A percentile compares a stretch with the other conserved stretches of the same genome.
Evolutionary conservation across 441 rosid species (phyloP).

Genomic region (Capsella rubella): DNA sequence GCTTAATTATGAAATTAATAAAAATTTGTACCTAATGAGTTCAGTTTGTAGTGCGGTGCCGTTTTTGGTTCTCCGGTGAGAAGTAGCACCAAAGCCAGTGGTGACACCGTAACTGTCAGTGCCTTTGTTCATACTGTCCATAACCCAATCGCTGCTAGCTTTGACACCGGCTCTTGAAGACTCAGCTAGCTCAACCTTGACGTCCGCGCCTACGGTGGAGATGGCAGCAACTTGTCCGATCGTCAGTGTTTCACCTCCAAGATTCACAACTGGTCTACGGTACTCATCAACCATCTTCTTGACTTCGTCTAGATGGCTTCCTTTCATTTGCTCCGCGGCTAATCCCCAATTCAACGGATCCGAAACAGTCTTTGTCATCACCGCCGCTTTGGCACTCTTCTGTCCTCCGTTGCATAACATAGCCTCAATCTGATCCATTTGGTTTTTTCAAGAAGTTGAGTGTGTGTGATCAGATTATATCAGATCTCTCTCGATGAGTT

Average conservation of each 20-base stretch:
- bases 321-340: conserved; percentile 69
- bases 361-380: background rate
- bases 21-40: conserved; percentile 60
- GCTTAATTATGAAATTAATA: no score
- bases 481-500: conserved; percentile 1
- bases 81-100: conserved; percentile 83
- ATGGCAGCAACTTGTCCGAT: conserved; percentile 75
- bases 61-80: conserved; percentile 75
- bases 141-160: conserved; percentile 84
- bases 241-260: conserved; percentile 71
- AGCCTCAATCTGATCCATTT: conserved; percentile 35
- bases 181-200: conserved; percentile 64
- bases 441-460: background rate
- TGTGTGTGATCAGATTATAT: background rate
- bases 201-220: conserved; percentile 39
- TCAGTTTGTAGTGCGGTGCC: conserved; percentile 72
- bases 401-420: conserved; percentile 34
- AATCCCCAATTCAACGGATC: conserved; percentile 75
- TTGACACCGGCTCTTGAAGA: conserved; percentile 63
- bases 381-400: conserved; percentile 16
- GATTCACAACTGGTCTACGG: conserved; percentile 59
- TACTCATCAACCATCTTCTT: conserved; percentile 69
- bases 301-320: conserved; percentile 82
- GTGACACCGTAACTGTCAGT: conserved; percentile 79
- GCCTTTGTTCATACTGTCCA: conserved; percentile 79